phyloP scores from a whole-genome alignment of 2,329 filamentous ascomycete species.

The Dothidotthia symphoricarpi region DNA sequence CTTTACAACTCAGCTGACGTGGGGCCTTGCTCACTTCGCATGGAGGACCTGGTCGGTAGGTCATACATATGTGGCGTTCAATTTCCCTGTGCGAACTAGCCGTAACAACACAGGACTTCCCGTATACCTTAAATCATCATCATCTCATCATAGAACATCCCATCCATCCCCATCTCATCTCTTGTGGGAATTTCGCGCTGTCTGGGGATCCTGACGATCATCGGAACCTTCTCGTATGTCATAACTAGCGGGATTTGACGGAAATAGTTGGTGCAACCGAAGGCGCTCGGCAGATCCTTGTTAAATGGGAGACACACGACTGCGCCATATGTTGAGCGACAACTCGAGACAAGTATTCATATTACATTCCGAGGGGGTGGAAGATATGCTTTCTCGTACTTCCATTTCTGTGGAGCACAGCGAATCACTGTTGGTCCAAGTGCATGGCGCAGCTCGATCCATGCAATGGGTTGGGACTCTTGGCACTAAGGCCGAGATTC shows the following conservation, averaged over 20 bases:
- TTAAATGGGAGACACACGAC: background rate
- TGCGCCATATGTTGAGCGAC: slow-evolving; percentile 2
- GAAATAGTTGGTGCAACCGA: slow-evolving; percentile 2
- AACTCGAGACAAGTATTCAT: too few relatives aligned
- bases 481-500: background rate
- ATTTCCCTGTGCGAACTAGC: slow-evolving; percentile 4
- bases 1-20: too few relatives aligned
- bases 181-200: background rate
- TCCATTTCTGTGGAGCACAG: too few relatives aligned
- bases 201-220: background rate
- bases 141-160: slow-evolving; percentile 2
- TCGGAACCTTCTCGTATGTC: slow-evolving; percentile 4
- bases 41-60: too few relatives aligned
- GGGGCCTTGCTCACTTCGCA: too few relatives aligned
- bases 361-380: too few relatives aligned
- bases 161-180: background rate
- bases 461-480: too few relatives aligned
- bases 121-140: slow-evolving; percentile 11
- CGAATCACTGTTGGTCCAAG: too few relatives aligned
- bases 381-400: too few relatives aligned
- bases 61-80: too few relatives aligned
- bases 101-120: slow-evolving; percentile 4
- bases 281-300: slow-evolving; percentile 1
- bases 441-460: too few relatives aligned
- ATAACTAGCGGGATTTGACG: slow-evolving; percentile 9